phyloP scores from a whole-genome alignment of 208 protist genomes.

The Lotmaria passim region DNA sequence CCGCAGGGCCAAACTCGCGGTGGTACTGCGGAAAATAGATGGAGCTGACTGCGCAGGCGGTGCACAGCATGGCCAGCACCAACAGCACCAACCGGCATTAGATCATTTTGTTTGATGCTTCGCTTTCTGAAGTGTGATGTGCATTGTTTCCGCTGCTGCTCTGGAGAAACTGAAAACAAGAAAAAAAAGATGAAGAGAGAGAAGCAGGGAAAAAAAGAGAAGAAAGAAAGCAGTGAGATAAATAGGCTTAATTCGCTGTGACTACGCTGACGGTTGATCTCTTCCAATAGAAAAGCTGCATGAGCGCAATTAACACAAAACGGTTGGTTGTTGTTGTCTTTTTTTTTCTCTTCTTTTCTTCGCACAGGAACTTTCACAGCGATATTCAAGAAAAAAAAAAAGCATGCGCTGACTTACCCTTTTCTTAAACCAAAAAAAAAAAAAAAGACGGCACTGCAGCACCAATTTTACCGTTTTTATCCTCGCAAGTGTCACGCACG shows the following conservation, averaged over 20 bases:
- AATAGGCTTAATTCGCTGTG: too few relatives aligned
- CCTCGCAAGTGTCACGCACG: not conserved
- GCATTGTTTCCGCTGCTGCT: not conserved
- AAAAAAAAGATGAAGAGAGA: not conserved
- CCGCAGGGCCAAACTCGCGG: not conserved
- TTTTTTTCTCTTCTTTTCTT: too few relatives aligned
- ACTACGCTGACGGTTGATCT: too few relatives aligned
- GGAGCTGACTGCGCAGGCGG: not conserved
- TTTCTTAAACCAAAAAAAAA: too few relatives aligned
- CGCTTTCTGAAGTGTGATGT: not conserved
- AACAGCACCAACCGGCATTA: not conserved
- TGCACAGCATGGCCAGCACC: not conserved
- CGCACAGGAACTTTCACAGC: too few relatives aligned
- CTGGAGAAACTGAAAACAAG: not conserved
- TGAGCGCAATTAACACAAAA: too few relatives aligned
- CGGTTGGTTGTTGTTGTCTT: too few relatives aligned
- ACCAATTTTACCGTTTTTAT: not conserved
- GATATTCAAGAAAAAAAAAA: not conserved
- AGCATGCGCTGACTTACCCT: not conserved
- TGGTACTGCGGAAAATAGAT: constrained; percentile 1
- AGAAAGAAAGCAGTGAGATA: not conserved
- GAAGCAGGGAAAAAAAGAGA: not conserved
- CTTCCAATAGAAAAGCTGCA: too few relatives aligned
- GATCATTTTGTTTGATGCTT: not conserved
- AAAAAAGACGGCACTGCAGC: not conserved